Conservation (phyloP, 768 basidiomycete genomes). For the Xanthoconium stramineum region DNA sequence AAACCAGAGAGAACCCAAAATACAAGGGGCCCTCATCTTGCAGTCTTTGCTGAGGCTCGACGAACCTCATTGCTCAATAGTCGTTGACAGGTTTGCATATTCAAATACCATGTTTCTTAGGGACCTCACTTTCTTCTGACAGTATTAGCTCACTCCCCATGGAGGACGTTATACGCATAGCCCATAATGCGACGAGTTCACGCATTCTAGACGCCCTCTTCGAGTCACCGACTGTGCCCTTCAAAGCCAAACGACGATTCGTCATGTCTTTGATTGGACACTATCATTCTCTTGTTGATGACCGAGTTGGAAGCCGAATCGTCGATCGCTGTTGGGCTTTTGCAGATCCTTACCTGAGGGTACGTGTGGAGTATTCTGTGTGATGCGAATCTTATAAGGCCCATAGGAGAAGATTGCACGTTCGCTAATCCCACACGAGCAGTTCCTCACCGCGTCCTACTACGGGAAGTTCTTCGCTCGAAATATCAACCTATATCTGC, state of each 20-base stretch:
- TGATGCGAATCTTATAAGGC: constrained; percentile 4
- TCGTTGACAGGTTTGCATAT: constrained; percentile 61
- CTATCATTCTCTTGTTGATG: constrained; percentile 80
- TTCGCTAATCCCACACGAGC: constrained; percentile 70
- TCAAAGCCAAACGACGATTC: constrained; percentile 65
- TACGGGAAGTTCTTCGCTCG: constrained; percentile 88
- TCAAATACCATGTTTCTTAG: not conserved
- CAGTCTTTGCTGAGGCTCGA: constrained; percentile 76
- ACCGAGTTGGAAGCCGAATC: constrained; percentile 86
- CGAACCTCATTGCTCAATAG: constrained; percentile 61
- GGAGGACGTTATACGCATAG: constrained; percentile 55
- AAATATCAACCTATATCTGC: constrained; percentile 72
- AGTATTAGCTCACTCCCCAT: constrained; percentile 60
- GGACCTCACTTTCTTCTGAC: constrained; percentile 8
- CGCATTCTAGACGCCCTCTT: constrained; percentile 79
- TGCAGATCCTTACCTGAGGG: constrained; percentile 92
- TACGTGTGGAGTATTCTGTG: constrained; percentile 27
- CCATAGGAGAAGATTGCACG: constrained; percentile 87
- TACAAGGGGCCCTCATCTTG: constrained; percentile 82
- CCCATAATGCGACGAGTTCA: constrained; percentile 66
- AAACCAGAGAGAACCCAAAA: constrained; percentile 57
- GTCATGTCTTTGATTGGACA: constrained; percentile 74
- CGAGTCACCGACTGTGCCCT: constrained; percentile 60
- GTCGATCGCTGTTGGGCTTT: constrained; percentile 89
- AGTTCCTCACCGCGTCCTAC: constrained; percentile 67